Base-by-base conservation (phyloP, 2,329 filamentous ascomycete genomes). In the Aspergillus felis region DNA sequence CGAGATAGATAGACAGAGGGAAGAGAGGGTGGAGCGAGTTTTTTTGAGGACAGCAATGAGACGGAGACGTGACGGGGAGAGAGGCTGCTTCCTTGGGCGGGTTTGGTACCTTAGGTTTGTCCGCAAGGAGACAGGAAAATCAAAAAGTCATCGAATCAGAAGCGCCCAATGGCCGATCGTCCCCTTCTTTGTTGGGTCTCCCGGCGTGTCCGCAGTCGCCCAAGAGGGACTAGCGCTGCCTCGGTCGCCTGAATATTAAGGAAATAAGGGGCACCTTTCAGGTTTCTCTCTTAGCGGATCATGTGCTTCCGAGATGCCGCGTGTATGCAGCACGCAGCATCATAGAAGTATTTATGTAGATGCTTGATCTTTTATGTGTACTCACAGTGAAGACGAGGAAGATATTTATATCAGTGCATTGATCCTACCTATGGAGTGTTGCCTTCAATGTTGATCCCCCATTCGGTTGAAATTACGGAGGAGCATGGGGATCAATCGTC, bases 1-100 rank as follows among this genome's bases (percentile, higher is more conserved):
- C 5, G 51, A 51, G 53, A 57, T 50, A 51, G 53, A 57, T 50
- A 51, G 57, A 55, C 61, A 57, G 61, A 62, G 62, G 24, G 51
- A 50, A 51, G 54, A 52, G 54, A 44, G 47, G 77, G 65, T 73
- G 75, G 64, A 65, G 61, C 58, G 55, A 59, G 57, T 57, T 38
- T 38, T 35, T 38, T 38, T 17, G 32, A 38, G 14, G 14, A 35
- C 32, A 38, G 14, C 32, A 2, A 17, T 35, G 12, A 35, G 22
- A 22, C 22, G 22, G 22, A 22, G 14, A 38, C 6, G 32, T 17
- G 32, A 38, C 32, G 9, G 7, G 7, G 32, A 17, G 14, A 38
- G 14, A 38, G 32, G 32, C 32, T 38, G 32, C 32, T 38, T 17
- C 32, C 14, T 17, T 38, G 50, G 50, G 51, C 56, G 44, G 52